Percentiles rank a stretch among this genome's conserved stretches.
Conservation (phyloP, 352 stramenopile species). For the Blastocystis sp. region DNA sequence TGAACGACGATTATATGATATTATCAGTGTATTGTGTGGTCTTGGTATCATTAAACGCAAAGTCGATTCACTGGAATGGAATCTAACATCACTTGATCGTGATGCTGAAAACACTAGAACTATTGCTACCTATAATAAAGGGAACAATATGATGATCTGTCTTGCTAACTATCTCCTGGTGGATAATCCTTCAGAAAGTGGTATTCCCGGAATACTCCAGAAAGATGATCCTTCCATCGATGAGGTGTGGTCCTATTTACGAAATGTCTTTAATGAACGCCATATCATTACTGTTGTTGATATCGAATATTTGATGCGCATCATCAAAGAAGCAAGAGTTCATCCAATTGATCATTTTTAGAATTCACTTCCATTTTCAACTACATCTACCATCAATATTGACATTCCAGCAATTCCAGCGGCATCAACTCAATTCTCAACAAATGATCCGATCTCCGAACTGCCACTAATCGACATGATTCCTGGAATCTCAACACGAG, state of each 20-base stretch:
- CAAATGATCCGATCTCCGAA: neutral
- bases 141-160: constrained; percentile 65
- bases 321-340: neutral
- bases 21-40: constrained; percentile 45
- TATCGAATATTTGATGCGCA: constrained; percentile 2
- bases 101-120: neutral
- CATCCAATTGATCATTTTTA: neutral
- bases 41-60: constrained; percentile 34
- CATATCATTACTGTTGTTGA: constrained; percentile 26
- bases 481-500: neutral
- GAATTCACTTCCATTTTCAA: constrained; percentile 7
- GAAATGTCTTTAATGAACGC: neutral
- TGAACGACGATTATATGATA: constrained; percentile 45
- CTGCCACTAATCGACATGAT: neutral
- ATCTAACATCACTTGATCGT: neutral
- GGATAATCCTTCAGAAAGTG: neutral
- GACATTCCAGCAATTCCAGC: constrained; percentile 24
- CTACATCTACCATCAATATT: neutral
- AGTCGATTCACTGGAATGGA: neutral
- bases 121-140: constrained; percentile 23
- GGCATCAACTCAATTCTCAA: neutral
- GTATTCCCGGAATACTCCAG: neutral
- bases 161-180: neutral
- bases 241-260: constrained; percentile 1
- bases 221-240: neutral